Evolutionary conservation across 1,139 yeast genomes (phyloP).

Genomic region (Suhomyces maxii): DNA sequence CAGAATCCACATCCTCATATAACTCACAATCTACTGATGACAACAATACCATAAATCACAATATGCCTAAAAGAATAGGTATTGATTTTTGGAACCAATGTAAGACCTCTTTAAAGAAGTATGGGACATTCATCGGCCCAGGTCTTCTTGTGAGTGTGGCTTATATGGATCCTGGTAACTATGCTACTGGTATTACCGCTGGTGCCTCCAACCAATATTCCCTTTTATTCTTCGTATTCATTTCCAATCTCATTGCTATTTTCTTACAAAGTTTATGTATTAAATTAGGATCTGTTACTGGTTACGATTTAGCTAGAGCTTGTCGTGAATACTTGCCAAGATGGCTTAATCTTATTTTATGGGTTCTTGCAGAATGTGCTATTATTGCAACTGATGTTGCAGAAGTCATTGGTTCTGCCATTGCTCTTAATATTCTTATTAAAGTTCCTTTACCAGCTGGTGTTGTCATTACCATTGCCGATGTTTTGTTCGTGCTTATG

Average conservation of each 20-base stretch:
- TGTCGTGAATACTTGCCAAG: conserved; percentile 62
- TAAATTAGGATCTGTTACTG: conserved; percentile 79
- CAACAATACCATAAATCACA: too few relatives aligned
- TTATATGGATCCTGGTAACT: conserved; percentile 85
- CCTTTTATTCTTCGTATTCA: conserved; percentile 61
- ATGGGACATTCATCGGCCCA: conserved; percentile 68
- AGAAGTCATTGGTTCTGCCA: conserved; percentile 86
- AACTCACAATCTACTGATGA: too few relatives aligned
- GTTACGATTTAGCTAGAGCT: conserved; percentile 70
- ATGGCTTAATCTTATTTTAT: conserved; percentile 57
- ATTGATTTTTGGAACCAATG: background rate
- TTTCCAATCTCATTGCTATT: conserved; percentile 72
- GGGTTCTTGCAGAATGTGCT: conserved; percentile 75
- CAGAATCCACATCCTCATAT: too few relatives aligned
- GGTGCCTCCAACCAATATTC: conserved; percentile 70
- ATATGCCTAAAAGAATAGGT: background rate
- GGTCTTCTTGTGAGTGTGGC: conserved; percentile 78
- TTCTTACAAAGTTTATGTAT: conserved; percentile 72
- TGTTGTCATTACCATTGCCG: conserved; percentile 67
- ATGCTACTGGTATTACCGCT: conserved; percentile 75
- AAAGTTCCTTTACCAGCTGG: conserved; percentile 78
- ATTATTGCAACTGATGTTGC: conserved; percentile 85
- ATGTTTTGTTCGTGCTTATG: conserved; percentile 70
- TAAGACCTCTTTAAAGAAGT: conserved; percentile 32
- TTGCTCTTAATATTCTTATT: conserved; percentile 70